Evolutionary conservation across 768 basidiomycete species (phyloP), one percentile per base, ranked within the genome.

Genomic region (Antrodiella citrinella): DNA sequence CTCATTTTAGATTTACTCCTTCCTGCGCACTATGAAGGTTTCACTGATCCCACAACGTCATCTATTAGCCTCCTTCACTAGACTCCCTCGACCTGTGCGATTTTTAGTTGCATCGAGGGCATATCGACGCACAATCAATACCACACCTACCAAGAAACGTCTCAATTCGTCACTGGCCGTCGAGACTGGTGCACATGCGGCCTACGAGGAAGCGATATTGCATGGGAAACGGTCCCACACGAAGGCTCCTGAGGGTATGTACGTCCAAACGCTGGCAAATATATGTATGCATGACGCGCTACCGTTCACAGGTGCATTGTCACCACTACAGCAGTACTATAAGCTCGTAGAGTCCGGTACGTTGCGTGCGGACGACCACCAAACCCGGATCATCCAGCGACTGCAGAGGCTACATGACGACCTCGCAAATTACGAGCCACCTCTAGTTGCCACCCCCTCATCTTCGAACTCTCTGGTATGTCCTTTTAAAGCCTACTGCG

Each of bases 351-450:
- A 67, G 11, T 55, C 65, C 9, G 78, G 80, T 4, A 65, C 74
- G 2, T 69, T 99, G 47, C 75, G 77, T 20, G 75, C 83, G 44
- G 95, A 99, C 61, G 75, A 78, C 15, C 82, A 91, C 69, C 95
- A 99, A 66, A 81, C 81, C 22, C 75, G 77, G 24, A 94, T 97
- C 57, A 82, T 98, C 46, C 70, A 80, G 66, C 81, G 83, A 55
- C 74, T 99, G 15, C 87, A 98, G 68, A 67, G 75, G 48, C 72
- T 97, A 51, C 84, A 96, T 66, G 74, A 86, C 54, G 72, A 80
- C 44, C 71, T 99, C 46, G 62, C 73, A 46, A 59, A 65, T 13
- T 96, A 97, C 71, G 63, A 79, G 9, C 89, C 88, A 10, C 86
- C 86, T 2, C 68, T 67, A 38, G 69, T 90, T 57, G 74, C 80